phyloP scores from a whole-genome alignment of 2,329 filamentous ascomycete species.

The Cryoendolithus antarcticus region DNA sequence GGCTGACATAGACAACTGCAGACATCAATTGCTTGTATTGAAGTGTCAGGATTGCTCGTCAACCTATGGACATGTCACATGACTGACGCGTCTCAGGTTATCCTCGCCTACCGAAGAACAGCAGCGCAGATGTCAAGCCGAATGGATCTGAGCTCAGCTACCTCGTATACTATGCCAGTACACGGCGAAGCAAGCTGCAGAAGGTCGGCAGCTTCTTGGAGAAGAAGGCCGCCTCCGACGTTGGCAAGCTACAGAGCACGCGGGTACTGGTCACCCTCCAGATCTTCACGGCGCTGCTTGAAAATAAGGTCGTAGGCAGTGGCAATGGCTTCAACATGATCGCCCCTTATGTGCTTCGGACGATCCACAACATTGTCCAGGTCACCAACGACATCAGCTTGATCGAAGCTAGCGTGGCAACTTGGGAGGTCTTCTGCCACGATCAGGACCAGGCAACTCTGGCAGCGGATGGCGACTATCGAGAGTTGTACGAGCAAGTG shows the following conservation, averaged over 20 bases:
- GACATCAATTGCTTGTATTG: slow-evolving; percentile 83
- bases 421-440: slow-evolving; percentile 78
- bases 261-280: slow-evolving; percentile 80
- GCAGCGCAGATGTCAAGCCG: slow-evolving; percentile 77
- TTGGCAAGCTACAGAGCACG: slow-evolving; percentile 80
- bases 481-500: slow-evolving; percentile 69
- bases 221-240: slow-evolving; percentile 83
- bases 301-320: slow-evolving; percentile 51
- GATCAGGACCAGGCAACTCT: slow-evolving; percentile 79
- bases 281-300: slow-evolving; percentile 81
- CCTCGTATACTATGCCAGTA: slow-evolving; percentile 91
- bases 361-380: slow-evolving; percentile 64
- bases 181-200: slow-evolving; percentile 84
- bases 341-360: slow-evolving; percentile 65
- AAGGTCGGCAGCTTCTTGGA: slow-evolving; percentile 93
- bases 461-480: slow-evolving; percentile 73
- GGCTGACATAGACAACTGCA: slow-evolving; percentile 50
- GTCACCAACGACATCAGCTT: slow-evolving; percentile 80
- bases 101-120: slow-evolving; percentile 76
- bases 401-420: slow-evolving; percentile 77
- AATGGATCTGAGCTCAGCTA: slow-evolving; percentile 96
- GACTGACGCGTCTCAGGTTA: slow-evolving; percentile 36
- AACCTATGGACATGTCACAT: too few species aligned
- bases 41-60: slow-evolving; percentile 46
- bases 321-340: slow-evolving; percentile 81